These are phyloP conservation scores for Magnaporthiopsis rhizophila DNA, from an alignment of 2,329 filamentous ascomycete genomes.

Conservation along the genomic window DNA sequence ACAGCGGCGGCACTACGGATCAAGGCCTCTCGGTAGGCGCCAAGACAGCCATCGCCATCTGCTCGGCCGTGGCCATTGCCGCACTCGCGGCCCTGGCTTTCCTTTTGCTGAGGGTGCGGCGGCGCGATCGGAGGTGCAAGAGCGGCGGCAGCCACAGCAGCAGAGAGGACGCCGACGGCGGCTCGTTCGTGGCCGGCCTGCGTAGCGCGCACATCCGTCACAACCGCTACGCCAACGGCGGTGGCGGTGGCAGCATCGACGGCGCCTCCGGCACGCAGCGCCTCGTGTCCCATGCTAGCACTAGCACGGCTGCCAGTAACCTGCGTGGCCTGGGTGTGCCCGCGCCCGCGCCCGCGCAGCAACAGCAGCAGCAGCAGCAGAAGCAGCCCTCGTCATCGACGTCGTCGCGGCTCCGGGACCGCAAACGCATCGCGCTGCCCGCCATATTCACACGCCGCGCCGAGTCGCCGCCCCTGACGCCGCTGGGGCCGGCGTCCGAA, in stretches of 20 bases:
- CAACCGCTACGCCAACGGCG: conserved; percentile 15
- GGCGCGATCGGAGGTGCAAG: conserved; percentile 11
- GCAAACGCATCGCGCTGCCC: conserved; percentile 29
- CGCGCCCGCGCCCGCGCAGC: no score
- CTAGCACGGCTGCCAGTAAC: conserved; percentile 8
- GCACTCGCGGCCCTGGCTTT: conserved; percentile 28
- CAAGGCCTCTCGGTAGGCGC: conserved; percentile 27
- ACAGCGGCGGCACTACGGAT: conserved; percentile 1
- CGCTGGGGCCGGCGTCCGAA: conserved; percentile 13
- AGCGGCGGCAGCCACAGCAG: background rate
- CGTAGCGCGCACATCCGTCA: conserved; percentile 18
- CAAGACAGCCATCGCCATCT: conserved; percentile 37
- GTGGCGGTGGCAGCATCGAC: conserved; percentile 16
- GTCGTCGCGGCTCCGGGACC: conserved; percentile 33
- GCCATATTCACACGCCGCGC: conserved; percentile 23
- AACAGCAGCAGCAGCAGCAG: no score
- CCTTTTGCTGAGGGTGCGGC: conserved; percentile 25
- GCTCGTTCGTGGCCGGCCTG: conserved; percentile 12
- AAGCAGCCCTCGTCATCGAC: conserved; percentile 10
- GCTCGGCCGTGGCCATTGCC: conserved; percentile 29
- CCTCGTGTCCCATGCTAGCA: conserved; percentile 30
- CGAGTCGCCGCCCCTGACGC: conserved; percentile 21
- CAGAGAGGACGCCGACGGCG: background rate
- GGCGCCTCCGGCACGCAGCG: conserved; percentile 29
- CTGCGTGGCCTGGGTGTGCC: background rate